Base-by-base conservation (phyloP, 345 rosid genomes). In the Chamaenerion angustifolium region DNA sequence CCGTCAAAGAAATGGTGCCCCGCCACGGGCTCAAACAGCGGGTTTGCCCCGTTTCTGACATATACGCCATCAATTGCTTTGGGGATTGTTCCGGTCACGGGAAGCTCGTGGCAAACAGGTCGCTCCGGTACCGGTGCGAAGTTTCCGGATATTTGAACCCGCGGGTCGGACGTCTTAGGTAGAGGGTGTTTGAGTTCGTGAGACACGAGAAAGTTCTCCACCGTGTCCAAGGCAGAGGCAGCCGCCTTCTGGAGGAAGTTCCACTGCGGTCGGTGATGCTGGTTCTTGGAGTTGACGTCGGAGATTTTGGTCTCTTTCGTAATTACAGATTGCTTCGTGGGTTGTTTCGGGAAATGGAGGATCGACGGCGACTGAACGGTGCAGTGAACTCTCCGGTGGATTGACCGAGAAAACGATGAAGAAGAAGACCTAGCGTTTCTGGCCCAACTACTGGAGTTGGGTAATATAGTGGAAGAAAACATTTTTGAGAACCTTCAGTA, bases 1-100 rank as follows among this genome's bases (percentile, higher is more conserved):
- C 97, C 95, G 65, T 88, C 97, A 23, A 88, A 88, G 1, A 88
- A 62, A 58, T 88, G 97, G 65, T 88, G 97, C 0, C 97, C 97
- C 13, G 93, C 79, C 40, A 78, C 65, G 0, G 97, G 97, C 52
- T 85, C 75, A 56, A 76, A 77, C n/a, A 78, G 68, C 9, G 97
- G 97, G 66, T 88, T 85, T 10, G 95, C 97, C 0, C 97, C 97
- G 80, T 88, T 88, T 18, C 97, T 80, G 47, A 78, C 59, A 41
- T 88, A 88, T 43, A 85, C 85, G 10, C 97, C 97, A 60, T 77
- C 60, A 37, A 88, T 82, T 63, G 85, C 75, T 18, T 69, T 74
- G 4, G 95, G 95, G 64, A 88, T 85, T 16, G 68, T 59, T 1
- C 97, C 97, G 12, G 42, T n/a, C 7, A 88, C 76, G 0, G 80